Percentiles rank a stretch among this genome's conserved stretches.
Evolutionary conservation across 2,329 filamentous ascomycete species (phyloP).

Genomic region (Hypoxylon rubiginosum): DNA sequence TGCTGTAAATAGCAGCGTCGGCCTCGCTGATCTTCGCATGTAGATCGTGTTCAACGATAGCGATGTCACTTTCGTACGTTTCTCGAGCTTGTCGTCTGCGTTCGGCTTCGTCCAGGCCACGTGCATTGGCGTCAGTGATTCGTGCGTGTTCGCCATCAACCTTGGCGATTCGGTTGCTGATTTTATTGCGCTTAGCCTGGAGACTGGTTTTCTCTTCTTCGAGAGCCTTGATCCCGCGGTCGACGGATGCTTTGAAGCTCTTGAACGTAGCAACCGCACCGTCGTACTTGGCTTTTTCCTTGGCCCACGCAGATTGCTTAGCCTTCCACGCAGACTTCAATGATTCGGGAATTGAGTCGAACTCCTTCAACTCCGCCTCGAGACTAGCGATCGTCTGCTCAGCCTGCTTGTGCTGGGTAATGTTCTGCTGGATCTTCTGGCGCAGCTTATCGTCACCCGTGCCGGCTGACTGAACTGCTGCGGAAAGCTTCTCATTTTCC

Average conservation of each 20-base stretch:
- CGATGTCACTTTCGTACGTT: conserved; percentile 62
- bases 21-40: conserved; percentile 56
- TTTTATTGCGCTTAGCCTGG: conserved; percentile 79
- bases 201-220: conserved; percentile 74
- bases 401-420: conserved; percentile 77
- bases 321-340: conserved; percentile 69
- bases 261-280: conserved; percentile 67
- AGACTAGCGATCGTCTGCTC: conserved; percentile 69
- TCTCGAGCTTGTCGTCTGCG: conserved; percentile 66
- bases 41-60: conserved; percentile 61
- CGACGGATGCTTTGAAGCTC: conserved; percentile 71
- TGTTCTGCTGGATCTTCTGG: conserved; percentile 81
- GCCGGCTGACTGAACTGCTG: conserved; percentile 75
- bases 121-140: conserved; percentile 76
- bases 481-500: conserved; percentile 78
- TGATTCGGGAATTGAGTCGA: conserved; percentile 74
- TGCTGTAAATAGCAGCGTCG: conserved; percentile 54
- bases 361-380: conserved; percentile 70
- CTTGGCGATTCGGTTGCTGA: conserved; percentile 77
- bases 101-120: conserved; percentile 74
- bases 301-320: conserved; percentile 65
- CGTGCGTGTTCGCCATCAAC: conserved; percentile 79
- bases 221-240: conserved; percentile 72
- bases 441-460: conserved; percentile 81
- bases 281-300: conserved; percentile 72